Evolutionary conservation across 352 stramenopile genomes (phyloP), one percentile per base, ranked within the genome.

Genomic region (Pythium diclinum): DNA sequence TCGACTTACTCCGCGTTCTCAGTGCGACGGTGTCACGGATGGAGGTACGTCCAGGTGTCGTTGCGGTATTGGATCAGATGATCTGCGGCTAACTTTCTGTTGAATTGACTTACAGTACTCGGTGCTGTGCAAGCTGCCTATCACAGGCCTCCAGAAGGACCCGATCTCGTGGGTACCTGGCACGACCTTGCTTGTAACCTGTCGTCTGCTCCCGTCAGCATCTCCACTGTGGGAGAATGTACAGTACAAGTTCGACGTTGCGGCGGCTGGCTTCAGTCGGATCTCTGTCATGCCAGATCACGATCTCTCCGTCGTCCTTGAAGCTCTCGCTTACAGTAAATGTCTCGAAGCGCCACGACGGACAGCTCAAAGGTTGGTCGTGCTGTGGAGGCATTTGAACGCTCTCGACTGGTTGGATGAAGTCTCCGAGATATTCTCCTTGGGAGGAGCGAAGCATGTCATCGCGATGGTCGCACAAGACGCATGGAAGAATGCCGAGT

Each of bases 161-260:
- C 57, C 67, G 1, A 57, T 69, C 2, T 17, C 23, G 6, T 74
- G 67, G 67, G 40, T 74, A 21, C 52, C 59, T 14, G 67, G 67
- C 7, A 74, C 67, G 13, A 61, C 61, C 3, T 28, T 74, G 6
- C 16, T 74, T 2, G n/a, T 70, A 19, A 16, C 61, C 19, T 73
- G 32, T 40, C 46, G 56, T n/a, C n/a, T 53, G 2, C 38, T 44
- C 9, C 42, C 55, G 21, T 14, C 19, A 6, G 17, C 46, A 7
- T 21, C 19, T 19, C 40, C 52, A 10, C 21, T n/a, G 13, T 63
- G 36, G 47, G 30, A 19, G 7, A 1, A 14, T 2, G 13, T 42
- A 4, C 56, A 57, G 5, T 42, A 61, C 38, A 48, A 56, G 7
- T 33, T 71, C 32, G 46, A 62, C 28, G 40, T 55, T n/a, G 21